Evolutionary conservation across 1,284 basidiomycete genomes (phyloP).

Genomic region (Cryptococcus sp.): DNA sequence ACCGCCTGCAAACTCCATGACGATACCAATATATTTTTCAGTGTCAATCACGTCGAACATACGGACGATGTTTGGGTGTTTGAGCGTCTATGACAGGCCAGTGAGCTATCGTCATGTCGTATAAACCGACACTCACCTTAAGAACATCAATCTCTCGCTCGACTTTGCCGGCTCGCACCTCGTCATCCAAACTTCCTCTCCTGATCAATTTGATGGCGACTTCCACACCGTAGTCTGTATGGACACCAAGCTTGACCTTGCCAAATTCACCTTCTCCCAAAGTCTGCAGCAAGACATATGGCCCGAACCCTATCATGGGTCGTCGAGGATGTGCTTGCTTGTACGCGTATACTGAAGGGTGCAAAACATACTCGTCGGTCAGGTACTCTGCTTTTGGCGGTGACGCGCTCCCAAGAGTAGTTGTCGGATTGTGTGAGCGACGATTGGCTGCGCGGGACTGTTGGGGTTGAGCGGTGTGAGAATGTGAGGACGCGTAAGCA

Average conservation of each 20-base stretch:
- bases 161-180: conserved; percentile 88
- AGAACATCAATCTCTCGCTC: conserved; percentile 97
- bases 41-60: conserved; percentile 99
- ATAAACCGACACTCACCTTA: conserved; percentile 62
- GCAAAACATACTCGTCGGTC: conserved; percentile 55
- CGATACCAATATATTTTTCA: conserved; percentile 99
- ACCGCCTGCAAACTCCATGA: conserved; percentile 93
- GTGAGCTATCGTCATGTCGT: background rate
- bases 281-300: conserved; percentile 91
- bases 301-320: conserved; percentile 87
- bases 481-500: conserved; percentile 29
- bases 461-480: conserved; percentile 27
- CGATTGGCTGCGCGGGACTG: conserved; percentile 28
- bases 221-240: conserved; percentile 92
- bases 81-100: conserved; percentile 65
- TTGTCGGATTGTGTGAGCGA: conserved; percentile 49
- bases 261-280: conserved; percentile 99
- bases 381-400: conserved; percentile 46
- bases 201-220: conserved; percentile 99
- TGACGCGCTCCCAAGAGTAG: conserved; percentile 29
- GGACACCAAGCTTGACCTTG: conserved; percentile 97
- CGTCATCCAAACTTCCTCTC: conserved; percentile 84
- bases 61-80: conserved; percentile 97
- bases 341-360: conserved; percentile 84
- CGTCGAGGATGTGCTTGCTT: conserved; percentile 78